These are phyloP conservation scores for Blastocystis sp. DNA, from an alignment of 352 stramenopile genomes.

Conservation along the genomic window DNA sequence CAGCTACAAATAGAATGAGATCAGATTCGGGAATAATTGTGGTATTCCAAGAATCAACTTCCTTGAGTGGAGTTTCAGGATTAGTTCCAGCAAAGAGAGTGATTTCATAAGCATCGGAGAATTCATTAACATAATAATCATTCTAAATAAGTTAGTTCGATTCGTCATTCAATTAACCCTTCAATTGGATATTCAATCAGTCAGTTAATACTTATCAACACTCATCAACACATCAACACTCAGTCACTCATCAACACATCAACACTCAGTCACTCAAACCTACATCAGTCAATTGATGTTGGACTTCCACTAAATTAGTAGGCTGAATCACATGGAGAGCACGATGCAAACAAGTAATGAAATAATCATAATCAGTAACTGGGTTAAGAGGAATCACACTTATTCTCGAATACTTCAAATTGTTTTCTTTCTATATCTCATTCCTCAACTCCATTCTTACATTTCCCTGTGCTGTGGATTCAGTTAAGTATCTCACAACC, in stretches of 20 bases:
- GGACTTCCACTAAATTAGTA: conserved; percentile 26
- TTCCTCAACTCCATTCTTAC: neutral
- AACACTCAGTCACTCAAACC: too few relatives aligned
- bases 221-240: neutral
- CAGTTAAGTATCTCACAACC: conserved; percentile 6
- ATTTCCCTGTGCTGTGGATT: neutral
- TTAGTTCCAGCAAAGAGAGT: conserved; percentile 43
- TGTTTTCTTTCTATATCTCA: conserved; percentile 9
- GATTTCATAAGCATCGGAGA: conserved; percentile 25
- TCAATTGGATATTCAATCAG: too few relatives aligned
- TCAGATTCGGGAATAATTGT: conserved; percentile 45
- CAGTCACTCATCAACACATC: neutral
- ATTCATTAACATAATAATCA: conserved; percentile 60
- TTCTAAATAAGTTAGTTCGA: neutral
- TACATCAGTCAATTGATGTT: conserved; percentile 34
- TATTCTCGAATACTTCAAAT: conserved; percentile 38
- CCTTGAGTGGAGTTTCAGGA: neutral
- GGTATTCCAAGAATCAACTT: conserved; percentile 3
- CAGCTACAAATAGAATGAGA: conserved; percentile 27
- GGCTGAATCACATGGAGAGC: conserved; percentile 9
- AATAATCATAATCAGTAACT: conserved; percentile 60
- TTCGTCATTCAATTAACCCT: neutral
- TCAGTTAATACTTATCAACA: too few relatives aligned
- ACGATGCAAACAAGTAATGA: neutral
- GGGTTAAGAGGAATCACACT: conserved; percentile 3